Percentiles rank a stretch among this genome's conserved stretches.
phyloP scores from a whole-genome alignment of 208 protist genomes.

The Wallacemonas rigidus region DNA sequence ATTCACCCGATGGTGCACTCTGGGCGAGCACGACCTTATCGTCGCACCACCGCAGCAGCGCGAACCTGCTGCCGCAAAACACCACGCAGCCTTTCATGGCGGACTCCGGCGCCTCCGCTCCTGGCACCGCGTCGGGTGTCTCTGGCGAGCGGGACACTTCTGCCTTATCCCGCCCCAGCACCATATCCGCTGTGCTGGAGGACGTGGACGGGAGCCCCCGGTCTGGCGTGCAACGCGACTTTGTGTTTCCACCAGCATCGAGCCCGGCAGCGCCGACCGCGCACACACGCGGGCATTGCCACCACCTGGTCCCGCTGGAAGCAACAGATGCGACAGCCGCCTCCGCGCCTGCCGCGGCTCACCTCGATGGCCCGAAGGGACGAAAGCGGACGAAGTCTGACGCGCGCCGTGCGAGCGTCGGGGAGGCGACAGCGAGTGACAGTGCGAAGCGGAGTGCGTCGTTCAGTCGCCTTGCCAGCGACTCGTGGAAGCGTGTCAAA shows the following conservation, averaged over 20 bases:
- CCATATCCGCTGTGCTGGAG: constrained; percentile 12
- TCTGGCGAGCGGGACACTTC: background rate
- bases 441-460: background rate
- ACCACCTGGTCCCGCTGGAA: constrained; percentile 8
- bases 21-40: constrained; percentile 17
- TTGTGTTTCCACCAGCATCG: background rate
- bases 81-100: constrained; percentile 16
- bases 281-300: background rate
- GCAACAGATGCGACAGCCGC: background rate
- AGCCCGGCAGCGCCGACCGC: background rate
- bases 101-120: background rate
- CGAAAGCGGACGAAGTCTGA: background rate
- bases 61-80: background rate
- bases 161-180: background rate
- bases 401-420: no score
- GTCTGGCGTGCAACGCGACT: background rate
- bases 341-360: background rate
- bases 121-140: background rate
- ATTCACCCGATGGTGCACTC: background rate
- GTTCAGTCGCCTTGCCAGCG: constrained; percentile 1
- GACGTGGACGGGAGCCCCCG: background rate
- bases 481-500: constrained; percentile 6
- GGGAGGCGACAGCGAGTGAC: no score
- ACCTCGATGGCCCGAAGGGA: background rate
- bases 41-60: constrained; percentile 14